phyloP scores from a whole-genome alignment of 176 grass and related monocot genomes.

The Melocanna baccifera region DNA sequence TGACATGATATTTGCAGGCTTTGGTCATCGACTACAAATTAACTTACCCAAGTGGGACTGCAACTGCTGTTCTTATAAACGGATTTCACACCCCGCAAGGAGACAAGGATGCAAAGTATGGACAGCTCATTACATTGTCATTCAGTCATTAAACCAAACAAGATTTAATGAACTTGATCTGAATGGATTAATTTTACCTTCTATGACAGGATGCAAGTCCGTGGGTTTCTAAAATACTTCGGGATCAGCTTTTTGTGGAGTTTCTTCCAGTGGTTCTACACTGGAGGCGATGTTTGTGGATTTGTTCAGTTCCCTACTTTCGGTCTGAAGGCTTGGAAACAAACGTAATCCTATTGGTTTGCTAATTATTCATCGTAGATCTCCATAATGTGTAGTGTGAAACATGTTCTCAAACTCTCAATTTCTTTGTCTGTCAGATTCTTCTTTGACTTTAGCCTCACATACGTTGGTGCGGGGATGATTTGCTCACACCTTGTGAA shows the following conservation, averaged over 20 bases:
- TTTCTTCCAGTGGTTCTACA: slow-evolving; percentile 95
- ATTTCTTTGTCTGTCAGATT: slow-evolving; percentile 49
- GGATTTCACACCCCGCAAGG: slow-evolving; percentile 72
- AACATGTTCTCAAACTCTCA: neutral
- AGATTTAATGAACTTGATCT: neutral
- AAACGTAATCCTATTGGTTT: slow-evolving; percentile 51
- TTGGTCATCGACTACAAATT: slow-evolving; percentile 89
- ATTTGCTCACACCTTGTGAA: slow-evolving; percentile 94
- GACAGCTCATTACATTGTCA: neutral
- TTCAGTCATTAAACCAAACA: neutral
- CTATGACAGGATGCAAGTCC: slow-evolving; percentile 63
- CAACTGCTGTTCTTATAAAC: slow-evolving; percentile 90
- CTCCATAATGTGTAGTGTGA: neutral
- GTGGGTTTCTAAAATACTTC: slow-evolving; percentile 77
- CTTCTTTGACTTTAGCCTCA: slow-evolving; percentile 88
- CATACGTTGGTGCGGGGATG: slow-evolving; percentile 90
- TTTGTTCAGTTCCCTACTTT: slow-evolving; percentile 95
- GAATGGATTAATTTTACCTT: neutral
- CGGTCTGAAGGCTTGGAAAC: slow-evolving; percentile 81
- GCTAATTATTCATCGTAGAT: neutral
- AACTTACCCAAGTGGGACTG: slow-evolving; percentile 84
- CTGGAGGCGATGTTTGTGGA: slow-evolving; percentile 70
- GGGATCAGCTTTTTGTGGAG: slow-evolving; percentile 73
- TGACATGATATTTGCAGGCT: slow-evolving; percentile 47
- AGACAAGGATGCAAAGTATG: slow-evolving; percentile 78